Conservation (phyloP, 2,329 filamentous ascomycete genomes). For the Ustulina deusta region DNA sequence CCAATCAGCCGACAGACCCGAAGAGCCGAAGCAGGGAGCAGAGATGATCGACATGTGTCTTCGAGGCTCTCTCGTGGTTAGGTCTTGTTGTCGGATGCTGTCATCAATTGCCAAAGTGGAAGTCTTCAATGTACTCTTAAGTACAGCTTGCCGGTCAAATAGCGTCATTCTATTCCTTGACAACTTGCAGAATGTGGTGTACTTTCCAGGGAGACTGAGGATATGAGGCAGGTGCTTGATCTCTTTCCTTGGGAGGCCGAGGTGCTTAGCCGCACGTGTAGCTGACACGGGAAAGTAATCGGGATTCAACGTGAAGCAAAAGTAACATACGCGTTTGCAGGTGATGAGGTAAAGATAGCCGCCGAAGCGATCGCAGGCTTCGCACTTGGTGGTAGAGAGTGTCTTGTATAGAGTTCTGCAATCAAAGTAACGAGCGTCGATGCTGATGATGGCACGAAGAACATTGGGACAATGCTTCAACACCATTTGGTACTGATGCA, state of each 20-base stretch:
- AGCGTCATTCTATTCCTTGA: constrained; percentile 1
- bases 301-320: constrained; percentile 50
- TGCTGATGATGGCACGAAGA: constrained; percentile 52
- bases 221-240: constrained; percentile 19
- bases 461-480: constrained; percentile 49
- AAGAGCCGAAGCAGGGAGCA: constrained; percentile 18
- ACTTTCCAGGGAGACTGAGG: constrained; percentile 19
- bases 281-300: constrained; percentile 50
- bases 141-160: constrained; percentile 20
- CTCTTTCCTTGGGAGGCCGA: constrained; percentile 4
- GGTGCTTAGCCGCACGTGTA: constrained; percentile 5
- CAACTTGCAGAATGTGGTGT: constrained; percentile 14
- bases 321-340: constrained; percentile 55
- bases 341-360: constrained; percentile 55
- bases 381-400: constrained; percentile 51
- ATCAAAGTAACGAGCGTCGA: constrained; percentile 49
- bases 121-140: constrained; percentile 1
- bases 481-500: constrained; percentile 51
- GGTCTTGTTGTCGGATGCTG: constrained; percentile 10
- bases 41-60: constrained; percentile 25
- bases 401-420: constrained; percentile 51
- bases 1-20: constrained; percentile 21
- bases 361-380: constrained; percentile 53
- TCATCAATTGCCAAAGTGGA: constrained; percentile 1
- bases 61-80: constrained; percentile 17